Evolutionary conservation across 2,329 filamentous ascomycete species (phyloP).

Genomic region (Talaromyces rugulosus): DNA sequence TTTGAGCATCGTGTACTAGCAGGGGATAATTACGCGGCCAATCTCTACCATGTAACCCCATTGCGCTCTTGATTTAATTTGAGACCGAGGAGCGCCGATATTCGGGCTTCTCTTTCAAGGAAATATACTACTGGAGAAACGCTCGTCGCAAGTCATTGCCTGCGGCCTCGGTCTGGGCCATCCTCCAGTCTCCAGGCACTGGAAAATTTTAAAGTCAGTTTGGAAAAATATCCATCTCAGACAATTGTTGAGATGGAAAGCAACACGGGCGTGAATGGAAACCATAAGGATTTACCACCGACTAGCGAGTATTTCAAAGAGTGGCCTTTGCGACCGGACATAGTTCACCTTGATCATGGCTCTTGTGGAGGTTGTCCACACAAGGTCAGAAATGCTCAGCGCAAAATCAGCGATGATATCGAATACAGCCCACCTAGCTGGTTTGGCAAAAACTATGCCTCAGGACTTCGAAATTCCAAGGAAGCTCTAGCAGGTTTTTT

Average conservation of each 20-base stretch:
- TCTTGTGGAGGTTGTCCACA: background rate
- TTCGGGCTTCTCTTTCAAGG: background rate
- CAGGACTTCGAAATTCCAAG: background rate
- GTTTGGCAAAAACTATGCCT: background rate
- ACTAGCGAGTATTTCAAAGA: background rate
- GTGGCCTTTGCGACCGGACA: background rate
- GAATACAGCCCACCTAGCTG: background rate
- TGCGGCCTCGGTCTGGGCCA: background rate
- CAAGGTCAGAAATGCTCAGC: background rate
- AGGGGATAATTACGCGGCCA: background rate
- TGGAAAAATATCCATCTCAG: background rate
- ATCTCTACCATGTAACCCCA: background rate
- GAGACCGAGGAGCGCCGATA: background rate
- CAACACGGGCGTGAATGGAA: background rate
- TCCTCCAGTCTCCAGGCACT: background rate
- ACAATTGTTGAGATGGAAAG: background rate
- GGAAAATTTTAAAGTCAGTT: too few relatives aligned
- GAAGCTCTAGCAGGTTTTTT: background rate
- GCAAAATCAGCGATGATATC: background rate
- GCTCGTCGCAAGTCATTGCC: background rate
- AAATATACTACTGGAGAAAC: background rate
- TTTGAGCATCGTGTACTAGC: background rate
- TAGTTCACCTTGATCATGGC: background rate
- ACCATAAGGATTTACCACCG: background rate
- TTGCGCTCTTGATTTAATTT: background rate